These are phyloP conservation scores for Coemansia sp. DNA, from an alignment of 371 early-diverging fungal species.

Conservation along the genomic window DNA sequence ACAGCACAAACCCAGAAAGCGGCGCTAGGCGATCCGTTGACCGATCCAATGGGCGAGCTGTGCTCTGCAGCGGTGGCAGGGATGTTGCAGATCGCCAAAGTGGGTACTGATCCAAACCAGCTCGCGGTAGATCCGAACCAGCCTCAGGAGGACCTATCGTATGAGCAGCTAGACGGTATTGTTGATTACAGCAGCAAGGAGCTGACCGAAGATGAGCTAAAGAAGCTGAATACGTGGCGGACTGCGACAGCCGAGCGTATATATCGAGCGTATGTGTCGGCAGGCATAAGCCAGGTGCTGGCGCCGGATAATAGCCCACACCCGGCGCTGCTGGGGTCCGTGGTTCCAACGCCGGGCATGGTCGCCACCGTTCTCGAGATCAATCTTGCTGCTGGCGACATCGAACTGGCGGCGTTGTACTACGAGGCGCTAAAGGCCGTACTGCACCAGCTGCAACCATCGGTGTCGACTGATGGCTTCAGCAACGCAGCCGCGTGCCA, in stretches of 20 bases:
- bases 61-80: constrained; percentile 11
- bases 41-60: background rate
- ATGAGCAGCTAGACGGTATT: constrained; percentile 15
- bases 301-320: constrained; percentile 23
- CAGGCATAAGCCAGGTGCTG: constrained; percentile 37
- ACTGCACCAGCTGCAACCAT: constrained; percentile 4
- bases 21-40: constrained; percentile 7
- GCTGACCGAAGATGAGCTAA: background rate
- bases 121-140: background rate
- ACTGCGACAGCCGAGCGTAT: constrained; percentile 34
- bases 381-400: constrained; percentile 15
- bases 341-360: constrained; percentile 25
- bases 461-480: background rate
- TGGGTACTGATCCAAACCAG: constrained; percentile 21
- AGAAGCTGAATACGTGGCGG: constrained; percentile 17
- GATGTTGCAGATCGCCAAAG: constrained; percentile 11
- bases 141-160: constrained; percentile 11
- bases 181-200: background rate
- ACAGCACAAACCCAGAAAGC: background rate
- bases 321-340: constrained; percentile 36
- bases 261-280: constrained; percentile 29
- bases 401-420: constrained; percentile 29
- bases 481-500: background rate
- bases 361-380: constrained; percentile 15
- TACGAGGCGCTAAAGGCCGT: constrained; percentile 31